A percentile compares a stretch with the other conserved stretches of the same genome.
These are phyloP conservation scores for Medicago arabica DNA, from an alignment of 306 rosid species.

Conservation along the genomic window DNA sequence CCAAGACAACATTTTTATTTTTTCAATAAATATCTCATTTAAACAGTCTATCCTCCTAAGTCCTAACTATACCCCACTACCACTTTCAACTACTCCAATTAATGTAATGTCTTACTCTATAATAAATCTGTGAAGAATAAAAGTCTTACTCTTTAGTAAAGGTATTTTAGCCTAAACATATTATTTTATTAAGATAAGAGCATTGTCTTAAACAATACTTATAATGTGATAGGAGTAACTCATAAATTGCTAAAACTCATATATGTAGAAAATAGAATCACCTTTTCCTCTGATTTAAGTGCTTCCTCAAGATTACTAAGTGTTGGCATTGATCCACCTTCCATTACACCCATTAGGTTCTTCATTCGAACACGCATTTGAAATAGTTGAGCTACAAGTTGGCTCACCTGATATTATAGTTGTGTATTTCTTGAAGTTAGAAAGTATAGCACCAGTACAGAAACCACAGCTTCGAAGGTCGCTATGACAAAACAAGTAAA, in stretches of 20 bases:
- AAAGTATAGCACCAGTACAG: constrained; percentile 24
- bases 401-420: constrained; percentile 72
- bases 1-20: background rate
- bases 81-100: background rate
- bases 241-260: background rate
- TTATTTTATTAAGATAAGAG: background rate
- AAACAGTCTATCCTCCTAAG: background rate
- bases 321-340: constrained; percentile 85
- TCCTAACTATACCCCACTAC: background rate
- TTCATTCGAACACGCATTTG: constrained; percentile 98
- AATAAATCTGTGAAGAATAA: too few species aligned
- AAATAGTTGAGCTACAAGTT: constrained; percentile 89
- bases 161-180: background rate
- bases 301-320: constrained; percentile 90
- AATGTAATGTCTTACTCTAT: background rate
- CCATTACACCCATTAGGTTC: constrained; percentile 91
- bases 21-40: background rate
- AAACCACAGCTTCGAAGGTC: constrained; percentile 24
- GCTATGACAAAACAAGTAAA: background rate
- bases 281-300: constrained; percentile 89
- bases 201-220: background rate
- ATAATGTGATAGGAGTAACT: background rate
- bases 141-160: too few species aligned
- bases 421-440: constrained; percentile 31
- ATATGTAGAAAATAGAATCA: constrained; percentile 40